Percentiles rank a stretch among this genome's conserved stretches.
Evolutionary conservation across 2,329 filamentous ascomycete species (phyloP).

Genomic region (Biscogniauxia mediterranea): DNA sequence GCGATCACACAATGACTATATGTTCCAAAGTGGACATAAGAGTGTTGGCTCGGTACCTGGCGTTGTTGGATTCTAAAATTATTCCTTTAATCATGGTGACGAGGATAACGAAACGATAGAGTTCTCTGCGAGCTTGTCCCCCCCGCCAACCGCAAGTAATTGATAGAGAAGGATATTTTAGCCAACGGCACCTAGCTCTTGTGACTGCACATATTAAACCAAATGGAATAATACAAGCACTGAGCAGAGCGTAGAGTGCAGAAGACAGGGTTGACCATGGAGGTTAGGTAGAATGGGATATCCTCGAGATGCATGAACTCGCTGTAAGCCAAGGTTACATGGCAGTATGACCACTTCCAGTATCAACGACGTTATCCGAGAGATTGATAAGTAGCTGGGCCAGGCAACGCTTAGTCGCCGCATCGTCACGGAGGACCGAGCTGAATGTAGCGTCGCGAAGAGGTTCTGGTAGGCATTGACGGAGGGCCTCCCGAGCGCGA

Average conservation of each 20-base stretch:
- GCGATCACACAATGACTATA: too few species aligned
- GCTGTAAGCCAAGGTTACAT: conserved; percentile 18
- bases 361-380: conserved; percentile 75
- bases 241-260: neutral
- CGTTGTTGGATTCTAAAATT: neutral
- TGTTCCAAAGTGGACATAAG: too few species aligned
- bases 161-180: neutral
- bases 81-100: neutral
- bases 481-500: conserved; percentile 86
- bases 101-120: neutral
- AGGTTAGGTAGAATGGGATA: neutral
- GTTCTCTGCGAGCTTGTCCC: neutral
- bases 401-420: conserved; percentile 94
- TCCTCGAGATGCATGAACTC: neutral
- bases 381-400: conserved; percentile 97
- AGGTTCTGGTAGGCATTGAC: conserved; percentile 96
- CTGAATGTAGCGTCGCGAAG: conserved; percentile 98
- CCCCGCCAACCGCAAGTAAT: neutral
- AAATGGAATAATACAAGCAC: neutral
- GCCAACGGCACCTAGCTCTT: neutral
- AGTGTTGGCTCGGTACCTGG: too few species aligned
- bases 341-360: conserved; percentile 27
- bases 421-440: conserved; percentile 92
- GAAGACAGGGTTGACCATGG: neutral
- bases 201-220: neutral